These are phyloP conservation scores for Coemansia biformis DNA, from an alignment of 192 early-diverging fungal species.

Conservation along the genomic window DNA sequence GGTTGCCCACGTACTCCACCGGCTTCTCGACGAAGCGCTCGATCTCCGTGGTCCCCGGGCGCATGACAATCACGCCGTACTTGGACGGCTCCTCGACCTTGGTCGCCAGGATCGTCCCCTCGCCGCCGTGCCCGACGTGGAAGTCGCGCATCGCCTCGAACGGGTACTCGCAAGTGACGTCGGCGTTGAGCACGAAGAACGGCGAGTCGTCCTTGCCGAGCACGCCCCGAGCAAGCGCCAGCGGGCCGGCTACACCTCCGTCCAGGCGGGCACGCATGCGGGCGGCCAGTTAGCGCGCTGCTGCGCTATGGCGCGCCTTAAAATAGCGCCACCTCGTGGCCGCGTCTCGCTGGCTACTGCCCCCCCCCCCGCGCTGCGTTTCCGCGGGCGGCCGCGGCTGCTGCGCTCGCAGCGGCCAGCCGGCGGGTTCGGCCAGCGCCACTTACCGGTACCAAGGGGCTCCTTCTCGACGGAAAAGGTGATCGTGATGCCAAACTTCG, in stretches of 20 bases:
- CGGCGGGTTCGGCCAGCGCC: too few relatives aligned
- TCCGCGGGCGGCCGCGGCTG: too few relatives aligned
- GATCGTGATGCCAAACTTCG: constrained; percentile 85
- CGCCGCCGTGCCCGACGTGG: constrained; percentile 84
- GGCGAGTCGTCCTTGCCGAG: constrained; percentile 86
- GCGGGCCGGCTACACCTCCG: constrained; percentile 65
- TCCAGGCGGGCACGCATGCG: not conserved
- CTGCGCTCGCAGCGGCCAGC: too few relatives aligned
- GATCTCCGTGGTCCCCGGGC: constrained; percentile 66
- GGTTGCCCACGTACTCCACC: constrained; percentile 87
- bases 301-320: too few relatives aligned
- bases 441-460: constrained; percentile 80
- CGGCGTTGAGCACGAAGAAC: constrained; percentile 99
- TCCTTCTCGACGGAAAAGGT: constrained; percentile 96
- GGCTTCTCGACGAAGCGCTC: constrained; percentile 99
- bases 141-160: constrained; percentile 86
- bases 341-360: too few relatives aligned
- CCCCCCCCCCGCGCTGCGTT: too few relatives aligned
- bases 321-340: too few relatives aligned
- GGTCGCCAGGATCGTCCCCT: constrained; percentile 96
- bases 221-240: constrained; percentile 90
- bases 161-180: constrained; percentile 98
- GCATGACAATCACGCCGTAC: constrained; percentile 95
- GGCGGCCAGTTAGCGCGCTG: too few relatives aligned
- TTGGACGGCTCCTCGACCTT: constrained; percentile 97